These are phyloP conservation scores for Musa beccarii DNA, from an alignment of 176 grass and related monocot species.

Conservation along the genomic window DNA sequence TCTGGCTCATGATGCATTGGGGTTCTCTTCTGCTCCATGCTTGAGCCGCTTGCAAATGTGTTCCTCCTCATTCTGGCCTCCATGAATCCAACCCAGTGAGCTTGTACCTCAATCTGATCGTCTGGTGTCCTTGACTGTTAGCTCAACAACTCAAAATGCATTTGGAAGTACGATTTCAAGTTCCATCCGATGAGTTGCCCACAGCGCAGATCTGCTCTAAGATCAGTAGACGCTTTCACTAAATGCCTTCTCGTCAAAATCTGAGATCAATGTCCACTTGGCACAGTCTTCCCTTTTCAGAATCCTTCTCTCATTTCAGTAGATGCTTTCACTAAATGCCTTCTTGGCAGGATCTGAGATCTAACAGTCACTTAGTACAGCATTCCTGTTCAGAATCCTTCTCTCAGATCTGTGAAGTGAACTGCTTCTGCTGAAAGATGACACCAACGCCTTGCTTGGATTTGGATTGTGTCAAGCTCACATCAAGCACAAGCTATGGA, in stretches of 20 bases:
- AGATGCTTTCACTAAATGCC: not conserved
- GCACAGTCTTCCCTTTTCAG: too few relatives aligned
- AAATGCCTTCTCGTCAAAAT: not conserved
- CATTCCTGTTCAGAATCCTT: too few relatives aligned
- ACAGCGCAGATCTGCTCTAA: not conserved
- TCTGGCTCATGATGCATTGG: not conserved
- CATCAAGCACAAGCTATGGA: too few relatives aligned
- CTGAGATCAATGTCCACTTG: not conserved
- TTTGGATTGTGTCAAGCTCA: too few relatives aligned
- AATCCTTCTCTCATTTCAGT: not conserved
- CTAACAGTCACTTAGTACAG: not conserved
- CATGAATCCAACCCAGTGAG: not conserved
- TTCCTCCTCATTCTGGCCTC: not conserved
- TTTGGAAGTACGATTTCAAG: not conserved
- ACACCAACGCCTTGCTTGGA: too few relatives aligned
- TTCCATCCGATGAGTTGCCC: not conserved
- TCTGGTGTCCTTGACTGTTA: not conserved
- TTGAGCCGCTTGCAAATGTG: not conserved
- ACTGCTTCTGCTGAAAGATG: not conserved
- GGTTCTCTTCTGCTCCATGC: not conserved
- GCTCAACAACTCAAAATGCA: conserved; percentile 1
- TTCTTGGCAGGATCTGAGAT: not conserved
- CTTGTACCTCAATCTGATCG: conserved; percentile 2
- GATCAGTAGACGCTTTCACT: not conserved
- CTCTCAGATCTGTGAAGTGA: not conserved